phyloP scores from a whole-genome alignment of 169 alveolate species.

The Eimeria maxima region DNA sequence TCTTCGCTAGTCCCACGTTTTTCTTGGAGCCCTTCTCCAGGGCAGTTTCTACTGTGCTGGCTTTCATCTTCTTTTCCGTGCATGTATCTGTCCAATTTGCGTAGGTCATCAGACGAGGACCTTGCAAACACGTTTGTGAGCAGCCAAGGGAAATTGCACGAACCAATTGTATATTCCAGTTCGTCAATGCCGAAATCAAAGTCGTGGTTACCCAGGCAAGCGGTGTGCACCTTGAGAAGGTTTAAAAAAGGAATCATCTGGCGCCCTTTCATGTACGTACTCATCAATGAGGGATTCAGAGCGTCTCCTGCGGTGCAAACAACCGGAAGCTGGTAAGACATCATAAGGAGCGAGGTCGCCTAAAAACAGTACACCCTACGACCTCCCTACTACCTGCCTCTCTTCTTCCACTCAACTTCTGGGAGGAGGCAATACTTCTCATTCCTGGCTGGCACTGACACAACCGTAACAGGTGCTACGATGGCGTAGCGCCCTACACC shows the following conservation, averaged over 20 bases:
- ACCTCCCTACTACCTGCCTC: background rate
- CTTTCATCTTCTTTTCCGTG: background rate
- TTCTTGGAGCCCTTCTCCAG: background rate
- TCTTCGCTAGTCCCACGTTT: background rate
- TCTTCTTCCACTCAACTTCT: background rate
- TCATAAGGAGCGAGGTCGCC: background rate
- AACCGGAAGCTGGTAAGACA: background rate
- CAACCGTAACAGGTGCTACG: background rate
- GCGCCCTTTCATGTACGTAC: constrained; percentile 92
- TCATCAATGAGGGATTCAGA: constrained; percentile 94
- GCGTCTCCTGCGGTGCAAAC: constrained; percentile 91
- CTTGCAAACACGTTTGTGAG: constrained; percentile 89
- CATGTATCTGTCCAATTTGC: constrained; percentile 39
- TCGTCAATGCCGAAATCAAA: constrained; percentile 94
- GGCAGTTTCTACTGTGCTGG: background rate
- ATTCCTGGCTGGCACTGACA: too few species aligned
- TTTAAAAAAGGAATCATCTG: constrained; percentile 91
- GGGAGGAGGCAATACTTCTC: background rate
- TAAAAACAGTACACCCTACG: background rate
- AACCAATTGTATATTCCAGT: constrained; percentile 88
- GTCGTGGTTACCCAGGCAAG: constrained; percentile 97
- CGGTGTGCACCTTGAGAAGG: constrained; percentile 90
- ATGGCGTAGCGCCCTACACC: background rate
- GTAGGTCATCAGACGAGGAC: constrained; percentile 81
- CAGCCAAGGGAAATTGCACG: constrained; percentile 92